A percentile compares a stretch with the other conserved stretches of the same genome.
Conservation (phyloP, 257 asterid genomes). For the Scutellaria galericulata region DNA sequence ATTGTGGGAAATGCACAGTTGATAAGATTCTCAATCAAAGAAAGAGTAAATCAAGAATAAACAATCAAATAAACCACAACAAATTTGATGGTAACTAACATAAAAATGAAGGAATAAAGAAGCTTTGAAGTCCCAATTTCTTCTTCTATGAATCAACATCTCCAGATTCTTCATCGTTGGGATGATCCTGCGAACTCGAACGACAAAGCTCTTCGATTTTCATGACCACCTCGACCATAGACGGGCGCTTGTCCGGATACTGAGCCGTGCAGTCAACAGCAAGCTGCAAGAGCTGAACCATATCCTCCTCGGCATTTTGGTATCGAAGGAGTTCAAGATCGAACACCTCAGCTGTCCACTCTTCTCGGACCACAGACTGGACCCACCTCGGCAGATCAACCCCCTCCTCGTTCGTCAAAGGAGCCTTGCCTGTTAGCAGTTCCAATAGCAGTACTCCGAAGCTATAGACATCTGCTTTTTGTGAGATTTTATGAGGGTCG, state of each 20-base stretch:
- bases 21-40: conserved; percentile 37
- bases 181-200: conserved; percentile 24
- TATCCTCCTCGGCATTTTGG: conserved; percentile 66
- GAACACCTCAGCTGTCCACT: conserved; percentile 69
- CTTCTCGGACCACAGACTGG: conserved; percentile 65
- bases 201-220: conserved; percentile 55
- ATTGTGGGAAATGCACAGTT: conserved; percentile 25
- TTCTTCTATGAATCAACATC: conserved; percentile 18
- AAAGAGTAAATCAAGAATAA: conserved; percentile 45
- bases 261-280: conserved; percentile 66
- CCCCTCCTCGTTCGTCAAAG: conserved; percentile 61
- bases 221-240: conserved; percentile 50
- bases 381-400: conserved; percentile 76
- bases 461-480: conserved; percentile 64
- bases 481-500: conserved; percentile 56
- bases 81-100: neutral
- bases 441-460: conserved; percentile 64
- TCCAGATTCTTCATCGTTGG: neutral
- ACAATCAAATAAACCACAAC: conserved; percentile 40
- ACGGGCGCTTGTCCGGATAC: conserved; percentile 63
- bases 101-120: neutral
- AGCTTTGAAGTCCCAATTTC: conserved; percentile 8
- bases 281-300: conserved; percentile 69
- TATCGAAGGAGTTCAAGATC: conserved; percentile 66
- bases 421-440: conserved; percentile 61